Evolutionary conservation across 1,139 yeast genomes (phyloP).

Genomic region (Lodderomyces theae): DNA sequence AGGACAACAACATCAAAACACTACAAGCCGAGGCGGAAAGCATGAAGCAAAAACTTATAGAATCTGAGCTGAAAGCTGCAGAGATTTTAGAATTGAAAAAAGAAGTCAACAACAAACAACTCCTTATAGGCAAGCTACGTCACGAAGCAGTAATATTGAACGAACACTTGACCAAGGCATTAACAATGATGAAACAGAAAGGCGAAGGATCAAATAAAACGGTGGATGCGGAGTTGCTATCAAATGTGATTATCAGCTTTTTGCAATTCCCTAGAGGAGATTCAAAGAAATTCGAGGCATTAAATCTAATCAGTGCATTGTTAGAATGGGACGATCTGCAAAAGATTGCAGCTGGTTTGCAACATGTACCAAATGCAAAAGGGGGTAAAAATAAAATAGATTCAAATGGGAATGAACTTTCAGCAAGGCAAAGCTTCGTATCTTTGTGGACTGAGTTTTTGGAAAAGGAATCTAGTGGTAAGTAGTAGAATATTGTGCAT

Average conservation of each 20-base stretch:
- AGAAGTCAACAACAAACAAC: slow-evolving; percentile 65
- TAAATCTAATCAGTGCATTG: slow-evolving; percentile 77
- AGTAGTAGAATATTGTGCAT: slow-evolving; percentile 11
- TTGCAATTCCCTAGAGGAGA: slow-evolving; percentile 89
- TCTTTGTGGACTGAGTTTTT: slow-evolving; percentile 87
- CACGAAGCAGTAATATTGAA: slow-evolving; percentile 95
- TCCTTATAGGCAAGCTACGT: slow-evolving; percentile 82
- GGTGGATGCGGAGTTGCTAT: slow-evolving; percentile 83
- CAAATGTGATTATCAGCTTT: slow-evolving; percentile 82
- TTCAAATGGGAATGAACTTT: slow-evolving; percentile 19
- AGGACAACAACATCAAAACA: slow-evolving; percentile 8
- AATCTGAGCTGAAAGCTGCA: slow-evolving; percentile 11
- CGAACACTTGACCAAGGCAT: slow-evolving; percentile 89
- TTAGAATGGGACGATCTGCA: slow-evolving; percentile 87
- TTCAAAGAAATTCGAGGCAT: slow-evolving; percentile 87
- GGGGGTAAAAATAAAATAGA: slow-evolving; percentile 9
- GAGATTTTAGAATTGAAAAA: slow-evolving; percentile 23
- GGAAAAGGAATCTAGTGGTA: slow-evolving; percentile 63
- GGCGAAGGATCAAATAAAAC: slow-evolving; percentile 64
- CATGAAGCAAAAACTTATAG: slow-evolving; percentile 5
- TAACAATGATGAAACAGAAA: slow-evolving; percentile 68
- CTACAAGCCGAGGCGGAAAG: slow-evolving; percentile 12
- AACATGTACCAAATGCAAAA: slow-evolving; percentile 37
- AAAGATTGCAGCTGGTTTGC: slow-evolving; percentile 77
- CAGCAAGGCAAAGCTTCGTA: slow-evolving; percentile 67